Evolutionary conservation across 345 rosid species (phyloP), one percentile per base, ranked within the genome.

Genomic region (Angophora floribunda): DNA sequence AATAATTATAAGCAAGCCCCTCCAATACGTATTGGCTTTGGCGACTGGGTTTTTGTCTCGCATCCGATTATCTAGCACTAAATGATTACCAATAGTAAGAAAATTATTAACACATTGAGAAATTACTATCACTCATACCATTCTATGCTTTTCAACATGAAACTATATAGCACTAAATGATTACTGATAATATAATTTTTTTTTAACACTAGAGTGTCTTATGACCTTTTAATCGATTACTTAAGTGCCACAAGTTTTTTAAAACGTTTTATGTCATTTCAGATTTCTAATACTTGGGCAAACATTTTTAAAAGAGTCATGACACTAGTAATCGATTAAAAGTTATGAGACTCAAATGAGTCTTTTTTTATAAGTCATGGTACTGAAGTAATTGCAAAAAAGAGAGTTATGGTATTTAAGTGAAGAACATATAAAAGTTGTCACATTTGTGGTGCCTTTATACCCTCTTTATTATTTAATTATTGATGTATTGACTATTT

Each of bases 201-300:
- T 36, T 36, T 36, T 36, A 36, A 36, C 41, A 36, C 41, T 36
- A 36, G 41, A 36, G 41, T 36, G 41, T 36, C 41, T 12, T 28
- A 55, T 55, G 61, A 55, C 28, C 22, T 55, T 12, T 21, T 55
- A 22, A 55, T 55, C 28, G 11, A 22, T 8, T 11, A 55, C 12
- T 55, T 55, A 28, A 55, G 61, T 55, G 28, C 28, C 5, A 55
- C 9, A 12, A 55, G 5, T 22, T 55, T 55, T 55, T 55, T 21
- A 55, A 22, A 55, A 55, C 0, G 13, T 55, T 55, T 12, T 55
- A 1, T 2, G 5, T 55, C 24, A 55, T 0, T 10, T 55, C 0
- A 0, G 61, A 55, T 55, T 55, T 55, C 24, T 22, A 5, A 22
- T 28, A 55, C 61, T 22, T 55, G 12, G 61, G 61, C 24, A 28